Base-by-base conservation (phyloP, 176 grass and related monocot genomes). In the Coix lacrymajobi region DNA sequence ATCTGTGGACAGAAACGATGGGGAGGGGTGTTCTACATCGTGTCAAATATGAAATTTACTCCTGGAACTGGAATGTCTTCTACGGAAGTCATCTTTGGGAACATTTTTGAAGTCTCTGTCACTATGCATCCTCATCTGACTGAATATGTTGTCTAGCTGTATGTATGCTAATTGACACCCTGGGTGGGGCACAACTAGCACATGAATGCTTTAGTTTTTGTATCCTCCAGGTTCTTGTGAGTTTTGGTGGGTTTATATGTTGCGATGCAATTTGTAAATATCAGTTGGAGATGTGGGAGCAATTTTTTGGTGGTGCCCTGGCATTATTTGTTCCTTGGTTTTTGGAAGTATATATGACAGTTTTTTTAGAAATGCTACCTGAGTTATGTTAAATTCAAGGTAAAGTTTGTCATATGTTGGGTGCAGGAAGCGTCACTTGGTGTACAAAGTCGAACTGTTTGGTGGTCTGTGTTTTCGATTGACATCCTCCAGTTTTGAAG, bases 241-340 rank as follows among this genome's bases (percentile, higher is more conserved):
- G 69, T 41, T 70, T 40, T 83, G 38, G 72, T 56, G 1, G 31
- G 70, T 57, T 41, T 41, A 63, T 44, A 6, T 79, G 45, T 88
- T 88, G 75, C 83, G 73, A 44, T 88, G 75, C 83, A 73, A 44
- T 79, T 11, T 81, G 85, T 84, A 80, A 49, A 80, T 80, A 69
- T 43, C 39, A 64, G 66, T 26, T 62, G 79, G 79, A 12, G 65
- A 20, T 1, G 20, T 25, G 64, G 41, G 73, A 66, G 33, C 41
- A 30, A 56, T 14, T 87, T 41, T 79, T 78, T 37, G 43, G 43
- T 56, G 58, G 72, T 28, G 73, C 24, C 8, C 19, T 41, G 43
- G 64, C 80, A 54, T 41, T 54, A 16, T 73, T 45, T 31, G 44
- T n/a, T n/a, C n/a, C 30, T 64, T 20, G 56, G 33, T 15, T 26